phyloP scores from a whole-genome alignment of 345 rosid species.

The Erucastrum elatum region DNA sequence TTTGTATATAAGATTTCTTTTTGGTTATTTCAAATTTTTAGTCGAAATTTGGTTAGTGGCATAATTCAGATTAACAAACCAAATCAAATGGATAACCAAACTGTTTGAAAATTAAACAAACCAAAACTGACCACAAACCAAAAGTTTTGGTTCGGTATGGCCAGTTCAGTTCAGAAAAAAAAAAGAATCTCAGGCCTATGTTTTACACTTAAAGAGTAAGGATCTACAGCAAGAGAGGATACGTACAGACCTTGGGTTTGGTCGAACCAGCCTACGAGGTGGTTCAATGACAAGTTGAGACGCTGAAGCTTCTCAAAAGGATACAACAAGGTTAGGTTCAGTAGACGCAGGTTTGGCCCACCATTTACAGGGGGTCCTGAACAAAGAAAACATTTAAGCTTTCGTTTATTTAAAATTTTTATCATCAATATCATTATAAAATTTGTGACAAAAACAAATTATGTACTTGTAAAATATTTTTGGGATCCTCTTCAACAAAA shows the following conservation, averaged over 20 bases:
- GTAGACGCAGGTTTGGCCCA: no score
- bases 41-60: no score
- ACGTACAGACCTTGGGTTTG: neutral
- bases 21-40: no score
- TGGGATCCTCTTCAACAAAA: no score
- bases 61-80: neutral
- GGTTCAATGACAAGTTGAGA: neutral
- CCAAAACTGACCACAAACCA: neutral
- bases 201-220: neutral
- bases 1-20: no score
- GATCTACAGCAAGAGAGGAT: neutral
- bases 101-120: no score
- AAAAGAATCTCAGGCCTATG: neutral
- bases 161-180: neutral
- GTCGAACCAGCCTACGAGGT: constrained; percentile 5
- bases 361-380: no score
- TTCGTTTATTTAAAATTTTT: no score
- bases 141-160: neutral
- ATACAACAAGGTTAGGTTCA: constrained; percentile 14
- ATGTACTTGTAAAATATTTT: no score
- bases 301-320: constrained; percentile 19
- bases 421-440: no score
- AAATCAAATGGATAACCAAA: neutral
- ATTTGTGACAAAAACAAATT: no score
- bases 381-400: no score